A percentile compares a stretch with the other conserved stretches of the same genome.
These are phyloP conservation scores for Podila epicladia DNA, from an alignment of 192 early-diverging fungal genomes.

Conservation along the genomic window DNA sequence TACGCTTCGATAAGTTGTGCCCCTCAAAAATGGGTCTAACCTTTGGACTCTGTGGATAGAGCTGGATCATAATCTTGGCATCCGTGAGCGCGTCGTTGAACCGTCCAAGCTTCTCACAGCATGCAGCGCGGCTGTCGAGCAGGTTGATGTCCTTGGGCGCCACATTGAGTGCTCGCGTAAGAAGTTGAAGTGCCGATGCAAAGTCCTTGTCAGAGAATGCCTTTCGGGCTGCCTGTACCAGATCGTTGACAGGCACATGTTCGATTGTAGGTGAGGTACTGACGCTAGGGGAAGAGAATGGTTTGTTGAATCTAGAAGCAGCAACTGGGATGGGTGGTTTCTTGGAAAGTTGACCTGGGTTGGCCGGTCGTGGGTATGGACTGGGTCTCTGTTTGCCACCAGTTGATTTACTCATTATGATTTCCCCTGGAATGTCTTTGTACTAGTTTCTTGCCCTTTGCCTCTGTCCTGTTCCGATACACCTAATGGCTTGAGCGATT, in stretches of 20 bases:
- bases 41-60: slow-evolving; percentile 34
- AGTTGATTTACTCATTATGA: background rate
- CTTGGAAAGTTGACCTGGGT: background rate
- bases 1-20: background rate
- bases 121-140: slow-evolving; percentile 41
- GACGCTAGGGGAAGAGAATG: background rate
- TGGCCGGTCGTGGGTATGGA: slow-evolving; percentile 23
- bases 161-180: slow-evolving; percentile 23
- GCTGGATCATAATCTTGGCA: slow-evolving; percentile 34
- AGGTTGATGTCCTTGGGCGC: slow-evolving; percentile 44
- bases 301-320: too few species aligned
- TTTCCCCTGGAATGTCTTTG: background rate
- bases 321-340: background rate
- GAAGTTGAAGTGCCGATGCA: slow-evolving; percentile 6
- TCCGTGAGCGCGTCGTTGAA: slow-evolving; percentile 22
- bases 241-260: slow-evolving; percentile 33
- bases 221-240: slow-evolving; percentile 32
- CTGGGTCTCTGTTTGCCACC: slow-evolving; percentile 6
- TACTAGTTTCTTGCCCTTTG: background rate
- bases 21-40: background rate
- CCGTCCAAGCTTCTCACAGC: slow-evolving; percentile 22
- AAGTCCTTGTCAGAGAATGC: slow-evolving; percentile 39
- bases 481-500: too few species aligned
- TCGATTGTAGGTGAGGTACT: background rate
- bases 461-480: background rate